phyloP scores from a whole-genome alignment of 169 alveolate species.

The Cryptosporidium bovis region DNA sequence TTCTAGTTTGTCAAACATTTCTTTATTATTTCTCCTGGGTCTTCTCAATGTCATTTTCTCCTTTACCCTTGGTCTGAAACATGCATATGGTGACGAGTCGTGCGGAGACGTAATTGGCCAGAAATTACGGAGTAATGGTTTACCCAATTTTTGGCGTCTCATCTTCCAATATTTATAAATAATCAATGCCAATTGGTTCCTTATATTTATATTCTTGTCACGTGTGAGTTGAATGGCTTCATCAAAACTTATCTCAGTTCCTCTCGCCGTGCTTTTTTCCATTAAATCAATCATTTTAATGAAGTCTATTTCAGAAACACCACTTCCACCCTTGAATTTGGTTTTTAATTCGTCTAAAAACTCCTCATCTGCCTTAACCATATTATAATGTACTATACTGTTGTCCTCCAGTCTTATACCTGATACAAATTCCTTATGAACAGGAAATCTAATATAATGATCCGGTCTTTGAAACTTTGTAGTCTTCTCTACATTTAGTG shows the following conservation, averaged over 20 bases:
- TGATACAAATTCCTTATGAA: slow-evolving; percentile 82
- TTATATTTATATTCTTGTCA: slow-evolving; percentile 76
- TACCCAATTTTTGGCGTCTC: slow-evolving; percentile 83
- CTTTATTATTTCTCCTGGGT: slow-evolving; percentile 84
- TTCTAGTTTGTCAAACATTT: slow-evolving; percentile 81
- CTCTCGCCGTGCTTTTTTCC: slow-evolving; percentile 70
- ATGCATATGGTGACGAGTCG: slow-evolving; percentile 85
- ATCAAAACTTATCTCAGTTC: slow-evolving; percentile 56
- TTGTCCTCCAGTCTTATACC: slow-evolving; percentile 84
- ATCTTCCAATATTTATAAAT: slow-evolving; percentile 81
- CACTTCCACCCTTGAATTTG: slow-evolving; percentile 1
- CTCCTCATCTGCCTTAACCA: slow-evolving; percentile 81
- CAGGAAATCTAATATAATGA: slow-evolving; percentile 85
- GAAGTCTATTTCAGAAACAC: slow-evolving; percentile 46
- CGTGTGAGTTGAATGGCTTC: slow-evolving; percentile 76
- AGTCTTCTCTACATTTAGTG: slow-evolving; percentile 24
- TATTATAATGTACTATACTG: slow-evolving; percentile 81
- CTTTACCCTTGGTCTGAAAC: slow-evolving; percentile 85
- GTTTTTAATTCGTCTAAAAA: slow-evolving; percentile 80
- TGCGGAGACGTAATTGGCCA: slow-evolving; percentile 86
- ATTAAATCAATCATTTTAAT: slow-evolving; percentile 59
- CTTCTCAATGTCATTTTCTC: slow-evolving; percentile 87
- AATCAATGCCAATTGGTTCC: slow-evolving; percentile 62
- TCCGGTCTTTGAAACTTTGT: slow-evolving; percentile 76
- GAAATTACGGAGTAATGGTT: slow-evolving; percentile 84